phyloP scores from a whole-genome alignment of 1,139 yeast species.

The Candida sp. region DNA sequence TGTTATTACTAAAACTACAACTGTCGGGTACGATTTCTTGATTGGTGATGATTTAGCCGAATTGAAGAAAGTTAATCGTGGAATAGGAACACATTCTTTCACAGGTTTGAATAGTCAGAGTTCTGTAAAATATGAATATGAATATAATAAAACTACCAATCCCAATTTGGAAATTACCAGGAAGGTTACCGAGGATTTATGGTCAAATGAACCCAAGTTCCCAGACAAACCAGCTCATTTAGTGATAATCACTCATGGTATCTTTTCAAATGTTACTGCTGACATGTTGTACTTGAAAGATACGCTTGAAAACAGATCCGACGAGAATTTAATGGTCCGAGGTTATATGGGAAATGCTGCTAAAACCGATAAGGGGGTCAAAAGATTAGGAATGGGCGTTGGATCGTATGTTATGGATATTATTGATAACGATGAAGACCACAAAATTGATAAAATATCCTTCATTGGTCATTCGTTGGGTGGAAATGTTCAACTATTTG shows the following conservation, averaged over 20 bases:
- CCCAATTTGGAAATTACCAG: slow-evolving; percentile 39
- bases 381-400: slow-evolving; percentile 73
- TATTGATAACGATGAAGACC: slow-evolving; percentile 31
- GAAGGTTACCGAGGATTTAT: slow-evolving; percentile 61
- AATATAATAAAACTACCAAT: slow-evolving; percentile 12
- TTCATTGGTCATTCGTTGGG: slow-evolving; percentile 93
- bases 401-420: slow-evolving; percentile 69
- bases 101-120: slow-evolving; percentile 8
- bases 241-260: slow-evolving; percentile 82
- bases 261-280: slow-evolving; percentile 85
- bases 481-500: slow-evolving; percentile 86
- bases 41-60: slow-evolving; percentile 42
- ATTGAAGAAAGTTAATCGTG: slow-evolving; percentile 32
- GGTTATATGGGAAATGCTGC: slow-evolving; percentile 86
- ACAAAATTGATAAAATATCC: slow-evolving; percentile 58
- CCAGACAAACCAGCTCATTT: slow-evolving; percentile 59
- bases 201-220: slow-evolving; percentile 51
- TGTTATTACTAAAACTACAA: slow-evolving; percentile 66
- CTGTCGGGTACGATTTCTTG: slow-evolving; percentile 63
- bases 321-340: slow-evolving; percentile 64
- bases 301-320: slow-evolving; percentile 57
- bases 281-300: slow-evolving; percentile 89
- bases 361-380: slow-evolving; percentile 84
- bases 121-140: slow-evolving; percentile 6
- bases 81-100: slow-evolving; percentile 15